A percentile compares a stretch with the other conserved stretches of the same genome.
phyloP scores from a whole-genome alignment of 495 filamentous ascomycete genomes.

The Aspergillus leporis region DNA sequence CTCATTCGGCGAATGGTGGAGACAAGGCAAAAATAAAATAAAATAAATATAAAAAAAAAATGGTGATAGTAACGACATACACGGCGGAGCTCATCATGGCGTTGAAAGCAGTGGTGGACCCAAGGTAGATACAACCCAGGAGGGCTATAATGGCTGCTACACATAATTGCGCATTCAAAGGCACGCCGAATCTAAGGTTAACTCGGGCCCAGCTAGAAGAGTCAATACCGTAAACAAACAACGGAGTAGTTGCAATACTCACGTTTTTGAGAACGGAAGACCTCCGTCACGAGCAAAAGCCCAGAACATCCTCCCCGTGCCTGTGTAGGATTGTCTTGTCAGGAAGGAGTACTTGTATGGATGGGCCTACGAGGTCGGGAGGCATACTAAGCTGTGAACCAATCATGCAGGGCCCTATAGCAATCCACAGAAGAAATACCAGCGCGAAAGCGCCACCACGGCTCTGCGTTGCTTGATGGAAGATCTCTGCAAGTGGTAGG shows the following conservation, averaged over 20 bases:
- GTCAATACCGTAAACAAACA: neutral
- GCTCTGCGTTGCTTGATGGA: conserved; percentile 68
- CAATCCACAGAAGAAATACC: conserved; percentile 65
- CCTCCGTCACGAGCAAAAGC: conserved; percentile 69
- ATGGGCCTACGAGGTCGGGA: neutral
- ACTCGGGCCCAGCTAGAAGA: conserved; percentile 30
- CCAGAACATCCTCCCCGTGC: conserved; percentile 70
- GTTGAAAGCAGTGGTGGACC: conserved; percentile 67
- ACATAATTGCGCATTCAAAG: conserved; percentile 65
- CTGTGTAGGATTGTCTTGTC: conserved; percentile 50
- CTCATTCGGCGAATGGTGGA: neutral
- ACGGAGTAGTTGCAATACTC: conserved; percentile 1
- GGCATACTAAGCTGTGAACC: conserved; percentile 52
- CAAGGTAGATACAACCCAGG: conserved; percentile 69
- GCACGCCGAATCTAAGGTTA: conserved; percentile 23
- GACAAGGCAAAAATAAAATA: neutral
- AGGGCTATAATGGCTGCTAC: conserved; percentile 56
- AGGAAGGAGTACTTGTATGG: neutral
- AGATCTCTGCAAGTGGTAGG: conserved; percentile 73
- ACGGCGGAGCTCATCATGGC: conserved; percentile 64
- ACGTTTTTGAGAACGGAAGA: conserved; percentile 36
- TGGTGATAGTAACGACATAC: conserved; percentile 20
- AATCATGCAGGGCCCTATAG: conserved; percentile 39
- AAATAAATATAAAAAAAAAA: too few relatives aligned
- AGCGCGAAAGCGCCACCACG: conserved; percentile 53